Evolutionary conservation across 768 basidiomycete genomes (phyloP).

Genomic region (Terana coerulea): DNA sequence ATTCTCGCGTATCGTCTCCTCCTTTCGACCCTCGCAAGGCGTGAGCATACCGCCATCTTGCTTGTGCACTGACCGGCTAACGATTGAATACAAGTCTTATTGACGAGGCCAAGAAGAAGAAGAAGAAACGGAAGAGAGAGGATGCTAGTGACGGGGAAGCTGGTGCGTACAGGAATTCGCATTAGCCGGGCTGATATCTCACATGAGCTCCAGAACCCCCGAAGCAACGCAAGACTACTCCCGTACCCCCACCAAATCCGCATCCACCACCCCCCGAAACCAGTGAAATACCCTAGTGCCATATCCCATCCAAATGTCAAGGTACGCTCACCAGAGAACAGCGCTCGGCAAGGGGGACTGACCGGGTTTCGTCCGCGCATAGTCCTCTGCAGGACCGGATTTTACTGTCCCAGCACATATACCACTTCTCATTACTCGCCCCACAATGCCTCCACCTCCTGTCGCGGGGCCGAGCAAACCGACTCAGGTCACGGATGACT

Average conservation of each 20-base stretch:
- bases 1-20: conserved; percentile 47
- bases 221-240: conserved; percentile 52
- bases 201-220: conserved; percentile 36
- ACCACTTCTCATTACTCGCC: conserved; percentile 55
- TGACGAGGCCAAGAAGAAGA: conserved; percentile 68
- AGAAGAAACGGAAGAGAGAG: conserved; percentile 84
- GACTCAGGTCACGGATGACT: conserved; percentile 83
- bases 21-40: conserved; percentile 63
- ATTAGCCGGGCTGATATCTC: neutral
- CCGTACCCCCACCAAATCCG: conserved; percentile 33
- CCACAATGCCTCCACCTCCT: conserved; percentile 59
- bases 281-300: conserved; percentile 48
- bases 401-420: conserved; percentile 51
- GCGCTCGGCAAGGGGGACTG: too few relatives aligned
- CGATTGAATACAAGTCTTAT: conserved; percentile 17
- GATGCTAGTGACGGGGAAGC: conserved; percentile 67
- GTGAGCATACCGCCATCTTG: conserved; percentile 32
- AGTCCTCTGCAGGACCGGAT: conserved; percentile 47
- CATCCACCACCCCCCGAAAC: conserved; percentile 43
- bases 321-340: conserved; percentile 31
- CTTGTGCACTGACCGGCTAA: conserved; percentile 15
- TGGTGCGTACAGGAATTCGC: conserved; percentile 31
- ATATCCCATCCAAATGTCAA: conserved; percentile 41
- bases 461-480: conserved; percentile 82
- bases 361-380: too few relatives aligned